These are phyloP conservation scores for Endogone sp. DNA, from an alignment of 192 early-diverging fungal genomes.

Conservation along the genomic window DNA sequence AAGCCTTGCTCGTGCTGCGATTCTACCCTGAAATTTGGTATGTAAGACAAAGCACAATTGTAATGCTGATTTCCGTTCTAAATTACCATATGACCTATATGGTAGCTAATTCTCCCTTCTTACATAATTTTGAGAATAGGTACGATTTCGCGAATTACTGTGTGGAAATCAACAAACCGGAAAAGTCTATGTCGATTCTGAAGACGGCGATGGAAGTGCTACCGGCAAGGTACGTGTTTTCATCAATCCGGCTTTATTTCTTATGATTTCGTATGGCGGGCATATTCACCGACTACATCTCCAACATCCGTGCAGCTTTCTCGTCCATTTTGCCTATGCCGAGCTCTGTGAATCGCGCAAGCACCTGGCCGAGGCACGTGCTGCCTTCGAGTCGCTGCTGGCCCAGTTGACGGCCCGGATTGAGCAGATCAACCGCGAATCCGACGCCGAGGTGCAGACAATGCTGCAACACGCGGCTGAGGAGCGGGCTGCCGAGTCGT, in stretches of 20 bases:
- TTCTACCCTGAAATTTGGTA: constrained; percentile 92
- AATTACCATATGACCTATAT: no score
- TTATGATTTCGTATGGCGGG: constrained; percentile 2
- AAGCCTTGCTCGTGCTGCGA: constrained; percentile 76
- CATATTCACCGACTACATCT: neutral
- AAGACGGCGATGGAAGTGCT: constrained; percentile 65
- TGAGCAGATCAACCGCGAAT: constrained; percentile 30
- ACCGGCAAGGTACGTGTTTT: constrained; percentile 54
- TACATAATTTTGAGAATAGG: constrained; percentile 1
- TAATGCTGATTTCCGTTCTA: constrained; percentile 1
- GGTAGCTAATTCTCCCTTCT: no score
- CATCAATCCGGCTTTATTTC: neutral
- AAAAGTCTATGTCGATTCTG: constrained; percentile 59
- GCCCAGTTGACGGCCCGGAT: constrained; percentile 19
- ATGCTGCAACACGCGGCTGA: constrained; percentile 32
- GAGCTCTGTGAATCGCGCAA: constrained; percentile 65
- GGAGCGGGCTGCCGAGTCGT: constrained; percentile 34
- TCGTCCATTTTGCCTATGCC: constrained; percentile 71
- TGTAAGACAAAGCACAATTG: neutral
- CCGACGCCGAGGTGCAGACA: constrained; percentile 40
- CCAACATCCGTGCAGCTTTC: neutral
- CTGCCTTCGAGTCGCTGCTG: constrained; percentile 51
- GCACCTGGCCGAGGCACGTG: constrained; percentile 47
- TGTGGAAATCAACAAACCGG: constrained; percentile 46
- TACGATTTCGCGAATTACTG: constrained; percentile 63